phyloP scores from a whole-genome alignment of 371 early-diverging fungal species.

The Mortierella sp. region DNA sequence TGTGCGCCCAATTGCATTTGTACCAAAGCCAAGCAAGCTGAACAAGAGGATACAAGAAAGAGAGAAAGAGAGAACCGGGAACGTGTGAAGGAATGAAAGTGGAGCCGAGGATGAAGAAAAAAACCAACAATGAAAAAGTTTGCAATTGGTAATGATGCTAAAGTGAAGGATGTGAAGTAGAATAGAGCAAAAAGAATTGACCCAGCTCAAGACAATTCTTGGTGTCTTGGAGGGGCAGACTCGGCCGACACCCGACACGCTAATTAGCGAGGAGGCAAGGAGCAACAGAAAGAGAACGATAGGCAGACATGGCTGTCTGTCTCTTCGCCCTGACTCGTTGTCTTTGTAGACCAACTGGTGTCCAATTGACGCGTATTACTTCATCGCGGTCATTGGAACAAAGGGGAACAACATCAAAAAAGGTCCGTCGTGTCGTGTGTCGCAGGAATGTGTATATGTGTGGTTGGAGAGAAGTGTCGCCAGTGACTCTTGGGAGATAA shows the following conservation, averaged over 20 bases:
- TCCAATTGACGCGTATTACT: no score
- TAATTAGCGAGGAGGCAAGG: no score
- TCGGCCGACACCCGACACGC: neutral
- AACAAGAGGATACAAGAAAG: neutral
- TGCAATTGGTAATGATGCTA: neutral
- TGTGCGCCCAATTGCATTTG: neutral
- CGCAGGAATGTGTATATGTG: neutral
- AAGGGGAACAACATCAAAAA: no score
- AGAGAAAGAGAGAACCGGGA: neutral
- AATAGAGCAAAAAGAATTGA: no score
- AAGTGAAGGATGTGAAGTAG: neutral
- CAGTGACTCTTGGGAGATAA: neutral
- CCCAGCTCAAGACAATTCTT: neutral
- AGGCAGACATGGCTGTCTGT: no score
- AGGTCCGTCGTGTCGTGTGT: neutral
- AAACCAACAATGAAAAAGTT: neutral
- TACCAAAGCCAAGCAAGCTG: neutral
- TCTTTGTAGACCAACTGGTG: no score
- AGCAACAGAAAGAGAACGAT: no score
- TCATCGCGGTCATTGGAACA: no score
- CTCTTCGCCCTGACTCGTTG: no score
- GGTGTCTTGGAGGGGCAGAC: neutral
- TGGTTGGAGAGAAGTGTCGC: neutral
- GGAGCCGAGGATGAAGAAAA: neutral
- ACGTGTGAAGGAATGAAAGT: neutral